phyloP scores from a whole-genome alignment of 2,329 filamentous ascomycete genomes.

The Beauveria sp. region DNA sequence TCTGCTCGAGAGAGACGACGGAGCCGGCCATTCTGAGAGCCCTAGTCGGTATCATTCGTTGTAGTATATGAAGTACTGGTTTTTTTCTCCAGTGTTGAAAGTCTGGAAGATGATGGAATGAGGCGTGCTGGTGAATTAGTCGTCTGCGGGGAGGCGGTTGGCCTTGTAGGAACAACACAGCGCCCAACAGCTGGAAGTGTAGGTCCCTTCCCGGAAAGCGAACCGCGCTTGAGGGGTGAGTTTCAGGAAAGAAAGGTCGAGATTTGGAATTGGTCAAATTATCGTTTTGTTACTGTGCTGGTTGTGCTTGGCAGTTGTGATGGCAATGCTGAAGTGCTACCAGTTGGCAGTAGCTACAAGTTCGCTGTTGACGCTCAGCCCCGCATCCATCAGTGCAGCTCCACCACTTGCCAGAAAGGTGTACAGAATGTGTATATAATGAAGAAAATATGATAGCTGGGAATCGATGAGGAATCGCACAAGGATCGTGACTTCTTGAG shows the following conservation, averaged over 20 bases:
- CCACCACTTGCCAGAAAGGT: neutral
- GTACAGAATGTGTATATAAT: too few relatives aligned
- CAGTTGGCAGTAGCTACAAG: neutral
- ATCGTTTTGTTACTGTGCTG: neutral
- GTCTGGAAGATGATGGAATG: neutral
- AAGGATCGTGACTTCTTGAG: too few relatives aligned
- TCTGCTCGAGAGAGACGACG: conserved; percentile 39
- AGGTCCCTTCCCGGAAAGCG: too few relatives aligned
- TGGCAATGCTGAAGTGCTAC: neutral
- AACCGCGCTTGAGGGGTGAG: neutral
- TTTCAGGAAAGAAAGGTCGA: neutral
- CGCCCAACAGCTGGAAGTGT: neutral
- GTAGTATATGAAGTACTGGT: neutral
- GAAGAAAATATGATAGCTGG: too few relatives aligned
- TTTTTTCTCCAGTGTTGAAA: neutral
- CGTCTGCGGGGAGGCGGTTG: neutral
- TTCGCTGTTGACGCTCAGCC: neutral
- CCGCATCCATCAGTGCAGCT: neutral
- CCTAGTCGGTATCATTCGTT: neutral
- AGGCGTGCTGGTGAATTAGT: neutral
- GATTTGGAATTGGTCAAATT: too few relatives aligned
- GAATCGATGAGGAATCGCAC: too few relatives aligned
- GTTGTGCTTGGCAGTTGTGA: neutral
- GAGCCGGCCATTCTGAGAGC: conserved; percentile 11
- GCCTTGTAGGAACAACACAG: neutral